Percentiles rank a stretch among this genome's conserved stretches.
These are phyloP conservation scores for Diaporthe citri DNA, from an alignment of 2,329 filamentous ascomycete species.

Conservation along the genomic window DNA sequence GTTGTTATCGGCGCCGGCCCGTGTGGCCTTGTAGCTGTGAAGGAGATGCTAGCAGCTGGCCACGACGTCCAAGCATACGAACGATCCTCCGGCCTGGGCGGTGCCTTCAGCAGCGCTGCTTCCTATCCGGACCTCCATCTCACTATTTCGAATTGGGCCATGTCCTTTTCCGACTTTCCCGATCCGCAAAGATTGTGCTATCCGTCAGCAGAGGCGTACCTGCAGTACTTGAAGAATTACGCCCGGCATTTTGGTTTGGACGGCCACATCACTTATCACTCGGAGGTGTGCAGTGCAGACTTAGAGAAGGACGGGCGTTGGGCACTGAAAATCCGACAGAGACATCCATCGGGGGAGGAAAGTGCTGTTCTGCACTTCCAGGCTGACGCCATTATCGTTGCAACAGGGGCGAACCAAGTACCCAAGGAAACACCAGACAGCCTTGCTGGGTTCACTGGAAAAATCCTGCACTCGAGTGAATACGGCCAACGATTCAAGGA, in stretches of 20 bases:
- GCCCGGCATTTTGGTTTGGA: background rate
- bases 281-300: background rate
- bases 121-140: slow-evolving; percentile 9
- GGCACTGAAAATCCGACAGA: background rate
- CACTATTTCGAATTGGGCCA: slow-evolving; percentile 14
- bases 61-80: slow-evolving; percentile 5
- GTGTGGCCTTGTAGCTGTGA: slow-evolving; percentile 1
- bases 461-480: slow-evolving; percentile 13
- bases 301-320: background rate
- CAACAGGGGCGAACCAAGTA: slow-evolving; percentile 2
- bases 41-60: slow-evolving; percentile 13
- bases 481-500: background rate
- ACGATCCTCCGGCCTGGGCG: slow-evolving; percentile 1
- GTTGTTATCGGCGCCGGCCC: slow-evolving; percentile 7
- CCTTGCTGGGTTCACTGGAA: background rate
- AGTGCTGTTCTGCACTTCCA: background rate
- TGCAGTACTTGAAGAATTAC: background rate
- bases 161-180: slow-evolving; percentile 10
- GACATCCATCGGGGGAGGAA: background rate
- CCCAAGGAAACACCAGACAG: background rate
- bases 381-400: slow-evolving; percentile 12
- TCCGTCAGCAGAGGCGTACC: slow-evolving; percentile 5
- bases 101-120: slow-evolving; percentile 1
- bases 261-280: background rate
- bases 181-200: slow-evolving; percentile 6